These are phyloP conservation scores for Phytophthora nicotianae DNA, from an alignment of 352 stramenopile species.

Conservation along the genomic window DNA sequence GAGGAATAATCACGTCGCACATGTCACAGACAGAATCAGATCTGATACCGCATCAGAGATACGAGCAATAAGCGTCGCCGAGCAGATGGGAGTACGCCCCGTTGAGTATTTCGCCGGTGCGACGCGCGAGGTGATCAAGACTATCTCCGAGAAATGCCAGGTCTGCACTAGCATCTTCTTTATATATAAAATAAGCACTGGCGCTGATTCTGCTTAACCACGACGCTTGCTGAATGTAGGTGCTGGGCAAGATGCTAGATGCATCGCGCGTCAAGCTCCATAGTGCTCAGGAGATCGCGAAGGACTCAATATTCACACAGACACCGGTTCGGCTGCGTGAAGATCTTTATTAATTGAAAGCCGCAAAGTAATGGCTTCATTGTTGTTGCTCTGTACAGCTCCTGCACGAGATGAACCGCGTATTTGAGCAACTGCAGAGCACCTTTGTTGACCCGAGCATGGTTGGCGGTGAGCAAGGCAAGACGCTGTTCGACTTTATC, in stretches of 20 bases:
- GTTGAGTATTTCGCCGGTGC: slow-evolving; percentile 51
- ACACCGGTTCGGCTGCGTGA: slow-evolving; percentile 40
- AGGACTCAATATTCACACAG: slow-evolving; percentile 63
- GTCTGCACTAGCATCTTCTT: slow-evolving; percentile 21
- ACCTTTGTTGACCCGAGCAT: slow-evolving; percentile 60
- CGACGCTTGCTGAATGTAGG: slow-evolving; percentile 20
- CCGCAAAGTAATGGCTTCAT: not conserved
- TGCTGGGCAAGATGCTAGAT: slow-evolving; percentile 71
- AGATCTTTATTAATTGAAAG: not conserved
- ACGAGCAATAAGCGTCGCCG: not conserved
- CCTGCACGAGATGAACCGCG: slow-evolving; percentile 70
- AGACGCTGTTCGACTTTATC: slow-evolving; percentile 87
- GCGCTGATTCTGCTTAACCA: not conserved
- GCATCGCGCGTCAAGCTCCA: slow-evolving; percentile 65
- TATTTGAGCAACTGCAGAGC: slow-evolving; percentile 69
- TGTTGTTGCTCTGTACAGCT: slow-evolving; percentile 41
- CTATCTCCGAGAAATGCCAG: slow-evolving; percentile 77
- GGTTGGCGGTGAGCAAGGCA: slow-evolving; percentile 53
- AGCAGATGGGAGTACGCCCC: slow-evolving; percentile 10
- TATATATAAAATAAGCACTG: not conserved
- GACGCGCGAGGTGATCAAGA: slow-evolving; percentile 65
- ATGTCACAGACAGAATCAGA: slow-evolving; percentile 31
- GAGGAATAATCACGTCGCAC: slow-evolving; percentile 18
- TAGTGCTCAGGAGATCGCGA: slow-evolving; percentile 49
- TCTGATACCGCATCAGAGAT: slow-evolving; percentile 11